These are phyloP conservation scores for Penicillium malachiteum DNA, from an alignment of 495 filamentous ascomycete species.

Conservation along the genomic window DNA sequence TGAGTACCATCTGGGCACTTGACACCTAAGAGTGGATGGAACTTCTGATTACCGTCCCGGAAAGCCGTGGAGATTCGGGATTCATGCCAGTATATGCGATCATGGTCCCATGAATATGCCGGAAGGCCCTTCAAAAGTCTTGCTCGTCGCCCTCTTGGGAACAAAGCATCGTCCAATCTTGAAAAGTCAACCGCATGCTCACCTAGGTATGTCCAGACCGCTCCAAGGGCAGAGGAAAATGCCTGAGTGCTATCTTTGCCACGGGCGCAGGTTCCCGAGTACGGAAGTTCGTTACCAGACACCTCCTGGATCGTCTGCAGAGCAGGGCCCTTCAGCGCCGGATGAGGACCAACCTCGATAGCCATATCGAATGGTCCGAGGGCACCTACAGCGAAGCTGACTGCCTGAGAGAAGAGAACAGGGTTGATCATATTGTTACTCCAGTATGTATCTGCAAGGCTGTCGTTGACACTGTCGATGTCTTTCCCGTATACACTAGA, in stretches of 20 bases:
- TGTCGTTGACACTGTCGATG: conserved; percentile 36
- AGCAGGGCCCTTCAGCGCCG: conserved; percentile 49
- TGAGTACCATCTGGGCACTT: conserved; percentile 17
- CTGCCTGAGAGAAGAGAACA: conserved; percentile 56
- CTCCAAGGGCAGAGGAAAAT: conserved; percentile 48
- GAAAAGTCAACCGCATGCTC: conserved; percentile 16
- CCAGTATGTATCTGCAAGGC: conserved; percentile 49
- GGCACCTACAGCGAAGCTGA: conserved; percentile 34
- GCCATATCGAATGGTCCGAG: conserved; percentile 34
- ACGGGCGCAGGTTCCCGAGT: conserved; percentile 39
- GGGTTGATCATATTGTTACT: conserved; percentile 56
- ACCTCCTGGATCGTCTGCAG: conserved; percentile 38
- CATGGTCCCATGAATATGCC: conserved; percentile 53
- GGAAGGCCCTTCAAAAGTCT: conserved; percentile 41
- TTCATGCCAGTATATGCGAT: conserved; percentile 46
- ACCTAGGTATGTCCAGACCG: conserved; percentile 47
- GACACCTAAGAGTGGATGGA: conserved; percentile 35
- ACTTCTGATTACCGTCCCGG: conserved; percentile 9
- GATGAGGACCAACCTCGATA: conserved; percentile 59
- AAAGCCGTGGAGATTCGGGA: conserved; percentile 35
- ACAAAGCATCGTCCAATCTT: not conserved
- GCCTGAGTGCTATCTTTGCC: conserved; percentile 35
- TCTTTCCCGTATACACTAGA: conserved; percentile 31
- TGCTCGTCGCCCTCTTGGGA: not conserved
- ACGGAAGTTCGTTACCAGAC: conserved; percentile 25